Conservation (phyloP, 305 asterid species). For the Fraxinus albicans region DNA sequence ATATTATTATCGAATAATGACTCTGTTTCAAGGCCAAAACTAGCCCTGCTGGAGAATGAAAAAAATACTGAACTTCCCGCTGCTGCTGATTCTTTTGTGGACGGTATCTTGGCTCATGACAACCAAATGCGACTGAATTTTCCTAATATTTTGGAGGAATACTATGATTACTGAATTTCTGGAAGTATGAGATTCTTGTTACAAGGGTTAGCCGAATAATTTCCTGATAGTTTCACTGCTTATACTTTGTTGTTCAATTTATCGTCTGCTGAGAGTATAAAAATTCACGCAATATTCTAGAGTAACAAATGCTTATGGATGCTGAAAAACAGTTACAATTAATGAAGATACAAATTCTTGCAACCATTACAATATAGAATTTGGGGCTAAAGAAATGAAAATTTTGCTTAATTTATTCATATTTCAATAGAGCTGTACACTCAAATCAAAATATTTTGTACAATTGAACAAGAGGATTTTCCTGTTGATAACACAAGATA, state of each 20-base stretch:
- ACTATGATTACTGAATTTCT: slow-evolving; percentile 43
- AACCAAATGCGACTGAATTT: slow-evolving; percentile 62
- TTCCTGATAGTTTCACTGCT: background rate
- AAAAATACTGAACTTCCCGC: slow-evolving; percentile 10
- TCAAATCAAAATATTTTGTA: slow-evolving; percentile 23
- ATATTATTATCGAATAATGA: slow-evolving; percentile 12
- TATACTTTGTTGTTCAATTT: background rate
- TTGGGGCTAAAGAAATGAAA: background rate
- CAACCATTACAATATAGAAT: background rate
- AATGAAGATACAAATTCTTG: slow-evolving; percentile 6
- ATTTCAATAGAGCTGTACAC: slow-evolving; percentile 36
- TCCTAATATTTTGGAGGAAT: slow-evolving; percentile 58
- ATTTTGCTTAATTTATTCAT: slow-evolving; percentile 16
- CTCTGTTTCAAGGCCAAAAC: slow-evolving; percentile 20
- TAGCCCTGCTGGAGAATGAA: background rate
- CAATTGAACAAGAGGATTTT: slow-evolving; percentile 19
- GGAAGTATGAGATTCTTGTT: background rate
- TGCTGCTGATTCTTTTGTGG: slow-evolving; percentile 62
- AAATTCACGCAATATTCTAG: background rate
- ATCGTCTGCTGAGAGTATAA: background rate
- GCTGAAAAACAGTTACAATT: background rate
- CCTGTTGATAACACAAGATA: slow-evolving; percentile 9
- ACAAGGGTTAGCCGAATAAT: background rate
- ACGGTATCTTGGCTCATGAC: slow-evolving; percentile 60
- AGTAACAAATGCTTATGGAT: background rate